phyloP scores from a whole-genome alignment of 257 asterid genomes.

The Linaria vulgaris region DNA sequence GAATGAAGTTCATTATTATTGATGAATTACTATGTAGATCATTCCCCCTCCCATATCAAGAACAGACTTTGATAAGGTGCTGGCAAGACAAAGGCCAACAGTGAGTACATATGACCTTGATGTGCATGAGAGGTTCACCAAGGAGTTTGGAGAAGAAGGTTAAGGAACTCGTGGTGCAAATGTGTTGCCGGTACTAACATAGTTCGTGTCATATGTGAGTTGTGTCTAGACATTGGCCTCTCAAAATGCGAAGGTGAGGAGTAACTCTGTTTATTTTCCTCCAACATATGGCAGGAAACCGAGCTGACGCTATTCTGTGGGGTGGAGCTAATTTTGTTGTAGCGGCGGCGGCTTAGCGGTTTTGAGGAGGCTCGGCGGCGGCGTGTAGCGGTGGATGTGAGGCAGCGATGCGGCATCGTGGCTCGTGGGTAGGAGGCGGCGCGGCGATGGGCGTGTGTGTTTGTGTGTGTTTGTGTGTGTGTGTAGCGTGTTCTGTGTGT shows the following conservation, averaged over 20 bases:
- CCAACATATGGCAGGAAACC: constrained; percentile 17
- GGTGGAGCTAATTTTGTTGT: too few relatives aligned
- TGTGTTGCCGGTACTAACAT: neutral
- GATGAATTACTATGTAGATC: constrained; percentile 21
- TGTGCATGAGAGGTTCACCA: constrained; percentile 46
- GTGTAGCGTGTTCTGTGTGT: too few relatives aligned
- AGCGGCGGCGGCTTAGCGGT: too few relatives aligned
- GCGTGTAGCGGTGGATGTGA: too few relatives aligned
- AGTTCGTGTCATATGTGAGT: constrained; percentile 5
- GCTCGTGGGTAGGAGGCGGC: too few relatives aligned
- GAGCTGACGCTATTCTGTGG: constrained; percentile 29
- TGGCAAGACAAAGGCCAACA: constrained; percentile 39
- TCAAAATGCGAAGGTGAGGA: constrained; percentile 2
- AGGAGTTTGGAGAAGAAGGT: constrained; percentile 53
- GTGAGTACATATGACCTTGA: constrained; percentile 47
- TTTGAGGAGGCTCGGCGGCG: too few relatives aligned
- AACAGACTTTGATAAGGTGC: constrained; percentile 42
- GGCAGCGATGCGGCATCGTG: too few relatives aligned
- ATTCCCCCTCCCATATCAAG: constrained; percentile 41
- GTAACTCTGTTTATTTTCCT: neutral
- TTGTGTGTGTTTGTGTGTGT: too few relatives aligned
- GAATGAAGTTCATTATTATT: too few relatives aligned
- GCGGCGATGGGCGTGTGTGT: too few relatives aligned
- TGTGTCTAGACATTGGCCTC: neutral
- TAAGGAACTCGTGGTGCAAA: constrained; percentile 2